Evolutionary conservation across 345 rosid genomes (phyloP).

Genomic region (Cochlearia excelsa): DNA sequence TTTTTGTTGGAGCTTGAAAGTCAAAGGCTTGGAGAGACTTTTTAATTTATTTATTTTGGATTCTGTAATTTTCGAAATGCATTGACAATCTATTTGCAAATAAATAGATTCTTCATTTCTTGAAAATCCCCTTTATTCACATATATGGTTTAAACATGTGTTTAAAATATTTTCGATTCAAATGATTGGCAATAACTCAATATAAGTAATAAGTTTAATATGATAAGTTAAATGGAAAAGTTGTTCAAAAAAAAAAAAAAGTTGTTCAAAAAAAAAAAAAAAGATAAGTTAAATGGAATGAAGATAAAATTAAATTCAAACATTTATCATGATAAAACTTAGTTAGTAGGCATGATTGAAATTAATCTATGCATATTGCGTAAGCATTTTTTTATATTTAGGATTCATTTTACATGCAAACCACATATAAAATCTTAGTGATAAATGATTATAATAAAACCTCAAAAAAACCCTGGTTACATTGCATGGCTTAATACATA

Average conservation of each 20-base stretch:
- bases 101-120: slow-evolving; percentile 27
- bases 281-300: too few species aligned
- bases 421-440: neutral
- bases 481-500: neutral
- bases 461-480: too few species aligned
- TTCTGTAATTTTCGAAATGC: slow-evolving; percentile 32
- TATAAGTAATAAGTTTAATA: too few species aligned
- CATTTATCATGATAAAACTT: too few species aligned
- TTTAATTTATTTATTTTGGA: slow-evolving; percentile 26
- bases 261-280: too few species aligned
- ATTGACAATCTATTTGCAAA: slow-evolving; percentile 30
- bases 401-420: neutral
- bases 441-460: neutral
- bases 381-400: neutral
- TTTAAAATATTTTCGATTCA: too few species aligned
- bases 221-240: too few species aligned
- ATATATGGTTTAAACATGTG: neutral
- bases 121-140: neutral
- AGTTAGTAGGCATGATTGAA: too few species aligned
- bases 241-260: too few species aligned
- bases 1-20: slow-evolving; percentile 21
- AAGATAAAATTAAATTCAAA: too few species aligned
- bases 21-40: slow-evolving; percentile 7
- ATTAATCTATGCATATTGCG: neutral
- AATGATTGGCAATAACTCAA: too few species aligned